Evolutionary conservation across 306 rosid genomes (phyloP).

Genomic region (Albizia julibrissin): DNA sequence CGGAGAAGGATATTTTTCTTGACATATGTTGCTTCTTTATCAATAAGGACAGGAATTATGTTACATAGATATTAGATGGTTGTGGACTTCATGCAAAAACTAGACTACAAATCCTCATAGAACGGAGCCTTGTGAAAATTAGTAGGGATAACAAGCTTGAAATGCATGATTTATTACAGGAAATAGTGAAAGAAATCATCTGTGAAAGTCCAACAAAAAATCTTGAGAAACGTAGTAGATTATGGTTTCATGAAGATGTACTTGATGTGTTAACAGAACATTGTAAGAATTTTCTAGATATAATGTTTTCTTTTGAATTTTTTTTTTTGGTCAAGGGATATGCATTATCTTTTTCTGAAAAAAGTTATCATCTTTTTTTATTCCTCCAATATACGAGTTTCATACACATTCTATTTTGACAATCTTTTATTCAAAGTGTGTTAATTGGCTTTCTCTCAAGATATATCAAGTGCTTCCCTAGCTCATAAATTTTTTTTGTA

Average conservation of each 20-base stretch:
- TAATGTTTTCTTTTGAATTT: not conserved
- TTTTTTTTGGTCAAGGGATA: not conserved
- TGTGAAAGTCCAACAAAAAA: not conserved
- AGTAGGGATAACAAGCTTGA: slow-evolving; percentile 12
- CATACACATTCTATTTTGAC: not conserved
- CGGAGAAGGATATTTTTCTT: not conserved
- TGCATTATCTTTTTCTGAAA: not conserved
- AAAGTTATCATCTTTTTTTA: not conserved
- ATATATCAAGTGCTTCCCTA: not conserved
- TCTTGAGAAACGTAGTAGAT: not conserved
- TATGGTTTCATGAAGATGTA: not conserved
- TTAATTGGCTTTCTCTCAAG: not conserved
- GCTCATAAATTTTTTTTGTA: not conserved
- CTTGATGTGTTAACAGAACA: not conserved
- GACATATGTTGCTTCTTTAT: not conserved
- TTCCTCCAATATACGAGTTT: not conserved
- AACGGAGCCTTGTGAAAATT: not conserved
- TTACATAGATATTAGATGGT: not conserved
- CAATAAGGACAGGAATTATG: not conserved
- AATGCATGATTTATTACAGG: not conserved
- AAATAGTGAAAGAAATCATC: not conserved
- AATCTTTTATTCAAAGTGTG: no score
- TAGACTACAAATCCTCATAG: not conserved
- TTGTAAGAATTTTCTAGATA: not conserved
- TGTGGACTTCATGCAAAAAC: not conserved